Conservation (phyloP, 495 filamentous ascomycete species). For the Poronia punctata region DNA sequence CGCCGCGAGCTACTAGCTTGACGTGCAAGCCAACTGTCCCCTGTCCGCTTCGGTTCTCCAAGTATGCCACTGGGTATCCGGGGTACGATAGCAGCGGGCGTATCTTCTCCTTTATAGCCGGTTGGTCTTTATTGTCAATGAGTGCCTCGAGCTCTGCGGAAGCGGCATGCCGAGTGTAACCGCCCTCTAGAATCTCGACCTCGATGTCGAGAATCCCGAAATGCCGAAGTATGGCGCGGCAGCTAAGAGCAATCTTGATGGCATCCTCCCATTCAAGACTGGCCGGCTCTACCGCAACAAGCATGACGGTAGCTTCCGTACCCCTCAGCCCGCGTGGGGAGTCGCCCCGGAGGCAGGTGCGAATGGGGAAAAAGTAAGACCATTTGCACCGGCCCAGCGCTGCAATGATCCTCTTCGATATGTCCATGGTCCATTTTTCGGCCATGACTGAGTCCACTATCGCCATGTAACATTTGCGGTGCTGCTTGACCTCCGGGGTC, state of each 20-base stretch:
- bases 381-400: no score
- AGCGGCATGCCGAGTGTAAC: conserved; percentile 1
- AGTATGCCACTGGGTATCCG: conserved; percentile 1
- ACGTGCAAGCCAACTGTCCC: conserved; percentile 3
- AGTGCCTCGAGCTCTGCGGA: conserved; percentile 5
- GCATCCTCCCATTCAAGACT: conserved; percentile 3
- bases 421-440: neutral
- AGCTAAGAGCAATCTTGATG: conserved; percentile 2
- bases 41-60: neutral
- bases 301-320: conserved; percentile 3
- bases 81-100: neutral
- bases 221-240: neutral
- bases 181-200: conserved; percentile 3
- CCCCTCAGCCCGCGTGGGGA: no score
- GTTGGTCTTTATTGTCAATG: neutral
- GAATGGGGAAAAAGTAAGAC: no score
- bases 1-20: no score
- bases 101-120: no score
- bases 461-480: neutral
- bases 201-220: conserved; percentile 4
- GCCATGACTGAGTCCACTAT: neutral
- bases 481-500: no score
- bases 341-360: no score
- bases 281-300: conserved; percentile 4
- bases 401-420: neutral